Conservation (phyloP, 148 eudicot species). For the Simmondsia chinensis region DNA sequence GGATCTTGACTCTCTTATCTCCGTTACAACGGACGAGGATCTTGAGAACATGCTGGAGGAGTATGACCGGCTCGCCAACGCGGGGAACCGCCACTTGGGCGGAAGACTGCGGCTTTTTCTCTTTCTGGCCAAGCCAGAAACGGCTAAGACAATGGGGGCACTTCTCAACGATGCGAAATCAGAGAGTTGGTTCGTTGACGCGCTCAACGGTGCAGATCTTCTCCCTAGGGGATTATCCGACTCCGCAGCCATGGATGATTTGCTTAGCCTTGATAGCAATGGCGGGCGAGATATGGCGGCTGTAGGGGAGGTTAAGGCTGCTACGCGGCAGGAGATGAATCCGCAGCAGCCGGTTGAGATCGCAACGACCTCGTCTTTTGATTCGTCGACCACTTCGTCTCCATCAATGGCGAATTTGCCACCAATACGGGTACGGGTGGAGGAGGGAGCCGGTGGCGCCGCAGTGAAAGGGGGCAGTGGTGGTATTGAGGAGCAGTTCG, state of each 20-base stretch:
- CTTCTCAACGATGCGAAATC: conserved; percentile 61
- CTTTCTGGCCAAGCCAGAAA: conserved; percentile 53
- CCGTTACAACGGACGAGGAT: conserved; percentile 62
- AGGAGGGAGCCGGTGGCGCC: conserved; percentile 13
- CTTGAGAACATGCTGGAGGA: conserved; percentile 79
- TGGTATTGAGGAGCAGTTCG: conserved; percentile 36
- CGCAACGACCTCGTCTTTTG: conserved; percentile 55
- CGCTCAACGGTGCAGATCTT: conserved; percentile 42
- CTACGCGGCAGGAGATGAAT: conserved; percentile 4
- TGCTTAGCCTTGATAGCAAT: conserved; percentile 31
- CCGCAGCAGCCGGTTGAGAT: conserved; percentile 18
- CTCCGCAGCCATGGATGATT: conserved; percentile 37
- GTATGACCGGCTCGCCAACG: conserved; percentile 35
- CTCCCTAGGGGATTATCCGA: conserved; percentile 56
- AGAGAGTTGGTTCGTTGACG: conserved; percentile 78
- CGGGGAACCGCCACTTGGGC: conserved; percentile 10
- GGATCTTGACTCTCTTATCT: conserved; percentile 70
- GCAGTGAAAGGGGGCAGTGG: conserved; percentile 26
- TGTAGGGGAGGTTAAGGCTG: too few relatives aligned
- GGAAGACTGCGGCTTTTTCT: conserved; percentile 49
- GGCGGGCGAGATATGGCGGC: too few relatives aligned
- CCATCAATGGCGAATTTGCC: conserved; percentile 62
- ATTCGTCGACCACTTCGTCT: conserved; percentile 51
- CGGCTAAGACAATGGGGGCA: conserved; percentile 55
- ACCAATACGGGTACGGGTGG: conserved; percentile 41